Conservation (phyloP, 148 eudicot species). For the Spergularia marina region DNA sequence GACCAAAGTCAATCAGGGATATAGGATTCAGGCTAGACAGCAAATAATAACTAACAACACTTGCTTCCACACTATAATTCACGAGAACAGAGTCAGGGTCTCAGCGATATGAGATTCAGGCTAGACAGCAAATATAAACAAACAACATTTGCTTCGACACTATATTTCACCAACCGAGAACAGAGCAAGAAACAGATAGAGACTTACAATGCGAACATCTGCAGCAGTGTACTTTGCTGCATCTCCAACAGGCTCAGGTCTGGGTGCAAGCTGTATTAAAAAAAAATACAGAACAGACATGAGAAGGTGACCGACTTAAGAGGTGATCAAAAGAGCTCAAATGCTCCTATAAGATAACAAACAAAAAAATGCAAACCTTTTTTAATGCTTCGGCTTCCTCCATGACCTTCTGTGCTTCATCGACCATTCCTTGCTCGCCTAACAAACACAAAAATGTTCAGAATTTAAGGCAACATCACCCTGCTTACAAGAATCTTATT, state of each 20-base stretch:
- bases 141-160: neutral
- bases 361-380: slow-evolving; percentile 47
- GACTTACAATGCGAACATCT: slow-evolving; percentile 94
- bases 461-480: neutral
- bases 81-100: neutral
- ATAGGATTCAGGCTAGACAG: neutral
- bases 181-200: neutral
- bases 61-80: neutral
- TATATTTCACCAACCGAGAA: neutral
- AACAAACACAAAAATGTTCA: slow-evolving; percentile 17
- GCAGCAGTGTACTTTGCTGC: slow-evolving; percentile 78
- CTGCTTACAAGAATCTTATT: neutral
- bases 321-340: neutral
- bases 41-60: neutral
- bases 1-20: neutral
- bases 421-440: slow-evolving; percentile 99
- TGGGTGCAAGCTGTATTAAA: slow-evolving; percentile 57
- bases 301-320: neutral
- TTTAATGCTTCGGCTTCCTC: slow-evolving; percentile 99
- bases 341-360: neutral
- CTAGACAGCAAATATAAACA: neutral
- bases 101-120: neutral
- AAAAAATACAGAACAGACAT: slow-evolving; percentile 19
- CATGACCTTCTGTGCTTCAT: slow-evolving; percentile 90
- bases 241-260: slow-evolving; percentile 71